Percentiles rank a stretch among this genome's conserved stretches.
phyloP scores from a whole-genome alignment of 495 filamentous ascomycete genomes.

The Daldinia grandis region DNA sequence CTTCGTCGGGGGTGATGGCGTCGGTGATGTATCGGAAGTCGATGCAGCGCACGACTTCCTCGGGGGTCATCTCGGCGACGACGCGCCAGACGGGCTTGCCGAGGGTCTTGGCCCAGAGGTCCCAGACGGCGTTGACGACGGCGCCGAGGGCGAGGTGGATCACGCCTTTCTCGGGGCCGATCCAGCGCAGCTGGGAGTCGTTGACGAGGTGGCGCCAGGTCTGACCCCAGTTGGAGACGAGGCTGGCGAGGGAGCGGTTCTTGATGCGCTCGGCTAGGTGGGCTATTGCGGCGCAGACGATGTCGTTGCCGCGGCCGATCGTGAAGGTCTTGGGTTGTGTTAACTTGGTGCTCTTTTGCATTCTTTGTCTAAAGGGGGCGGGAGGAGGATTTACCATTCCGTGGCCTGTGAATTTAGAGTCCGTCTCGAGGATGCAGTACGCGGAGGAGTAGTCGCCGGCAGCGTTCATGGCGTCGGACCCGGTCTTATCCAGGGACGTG shows the following conservation, averaged over 20 bases:
- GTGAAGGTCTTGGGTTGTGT: constrained; percentile 78
- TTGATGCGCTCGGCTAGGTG: constrained; percentile 76
- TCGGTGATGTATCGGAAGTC: constrained; percentile 96
- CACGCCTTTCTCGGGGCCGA: constrained; percentile 94
- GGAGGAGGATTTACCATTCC: constrained; percentile 73
- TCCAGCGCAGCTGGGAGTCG: constrained; percentile 92
- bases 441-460: constrained; percentile 92
- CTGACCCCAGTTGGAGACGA: constrained; percentile 83
- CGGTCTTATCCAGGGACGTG: constrained; percentile 92
- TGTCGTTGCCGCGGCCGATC: constrained; percentile 93
- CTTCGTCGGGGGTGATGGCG: constrained; percentile 88
- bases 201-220: constrained; percentile 92
- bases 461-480: constrained; percentile 97
- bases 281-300: constrained; percentile 86
- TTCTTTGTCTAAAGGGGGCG: not conserved
- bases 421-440: constrained; percentile 90
- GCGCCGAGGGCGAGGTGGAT: constrained; percentile 92
- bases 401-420: constrained; percentile 76
- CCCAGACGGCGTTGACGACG: constrained; percentile 93
- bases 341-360: constrained; percentile 8
- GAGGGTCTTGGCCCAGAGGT: constrained; percentile 89
- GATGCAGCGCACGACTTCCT: constrained; percentile 86
- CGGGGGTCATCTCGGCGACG: constrained; percentile 86
- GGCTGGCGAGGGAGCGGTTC: constrained; percentile 74
- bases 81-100: constrained; percentile 91